Evolutionary conservation across 306 rosid genomes (phyloP).

Genomic region (Amphicarpaea edgeworthii): DNA sequence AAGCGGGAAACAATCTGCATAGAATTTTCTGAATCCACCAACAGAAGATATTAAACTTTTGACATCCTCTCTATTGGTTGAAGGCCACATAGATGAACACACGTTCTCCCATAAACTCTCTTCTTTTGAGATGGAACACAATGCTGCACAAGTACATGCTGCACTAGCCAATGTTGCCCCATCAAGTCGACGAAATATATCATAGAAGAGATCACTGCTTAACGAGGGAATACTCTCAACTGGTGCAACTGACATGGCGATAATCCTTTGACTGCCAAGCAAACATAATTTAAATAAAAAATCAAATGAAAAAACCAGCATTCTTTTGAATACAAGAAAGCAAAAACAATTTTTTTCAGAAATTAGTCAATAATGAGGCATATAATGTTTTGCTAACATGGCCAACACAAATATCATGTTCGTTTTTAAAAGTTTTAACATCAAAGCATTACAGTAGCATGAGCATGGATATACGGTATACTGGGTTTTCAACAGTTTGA

Average conservation of each 20-base stretch:
- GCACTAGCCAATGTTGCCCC: conserved; percentile 81
- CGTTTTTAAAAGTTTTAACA: background rate
- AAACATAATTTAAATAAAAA: conserved; percentile 34
- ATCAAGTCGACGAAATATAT: conserved; percentile 76
- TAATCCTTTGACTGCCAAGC: conserved; percentile 48
- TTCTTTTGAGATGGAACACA: conserved; percentile 76
- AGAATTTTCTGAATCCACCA: conserved; percentile 81
- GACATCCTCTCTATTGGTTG: conserved; percentile 77
- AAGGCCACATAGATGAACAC: conserved; percentile 83
- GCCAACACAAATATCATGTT: conserved; percentile 7
- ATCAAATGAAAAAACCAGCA: conserved; percentile 14
- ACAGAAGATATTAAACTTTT: conserved; percentile 66
- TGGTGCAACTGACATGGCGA: conserved; percentile 54
- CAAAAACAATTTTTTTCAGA: background rate
- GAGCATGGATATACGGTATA: background rate
- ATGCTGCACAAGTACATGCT: conserved; percentile 75
- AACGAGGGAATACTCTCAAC: conserved; percentile 61
- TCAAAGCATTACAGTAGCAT: conserved; percentile 20
- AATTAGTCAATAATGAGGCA: background rate
- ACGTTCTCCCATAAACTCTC: conserved; percentile 83
- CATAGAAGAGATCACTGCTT: conserved; percentile 77
- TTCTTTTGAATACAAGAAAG: background rate
- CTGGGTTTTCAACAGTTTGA: background rate
- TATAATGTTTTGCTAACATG: conserved; percentile 7
- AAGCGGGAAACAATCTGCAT: conserved; percentile 85